Percentiles rank a stretch among this genome's conserved stretches.
phyloP scores from a whole-genome alignment of 1,139 yeast species.

The Wickerhamomyces sp. region DNA sequence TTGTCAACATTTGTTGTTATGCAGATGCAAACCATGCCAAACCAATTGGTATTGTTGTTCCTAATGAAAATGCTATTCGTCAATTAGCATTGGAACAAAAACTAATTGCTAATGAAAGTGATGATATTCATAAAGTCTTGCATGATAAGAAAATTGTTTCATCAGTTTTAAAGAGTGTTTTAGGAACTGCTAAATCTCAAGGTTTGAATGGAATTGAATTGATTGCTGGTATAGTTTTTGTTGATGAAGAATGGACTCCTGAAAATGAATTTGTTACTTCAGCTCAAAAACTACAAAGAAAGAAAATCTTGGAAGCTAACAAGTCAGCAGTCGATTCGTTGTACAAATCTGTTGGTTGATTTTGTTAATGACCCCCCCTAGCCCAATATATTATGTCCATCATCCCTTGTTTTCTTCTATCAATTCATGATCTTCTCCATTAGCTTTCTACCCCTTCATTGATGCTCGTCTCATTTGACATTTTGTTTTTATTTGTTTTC shows the following conservation, averaged over 20 bases:
- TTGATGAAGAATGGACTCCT: conserved; percentile 97
- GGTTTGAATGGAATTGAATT: conserved; percentile 87
- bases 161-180: conserved; percentile 53
- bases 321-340: conserved; percentile 54
- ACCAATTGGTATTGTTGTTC: conserved; percentile 89
- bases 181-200: conserved; percentile 72
- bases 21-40: conserved; percentile 60
- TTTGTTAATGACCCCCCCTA: background rate
- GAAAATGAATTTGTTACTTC: conserved; percentile 90
- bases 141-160: conserved; percentile 52
- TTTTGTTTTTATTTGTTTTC: too few species aligned
- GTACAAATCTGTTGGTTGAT: conserved; percentile 27
- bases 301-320: conserved; percentile 71
- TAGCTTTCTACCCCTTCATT: too few species aligned
- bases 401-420: too few species aligned
- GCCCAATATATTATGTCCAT: background rate
- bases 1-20: conserved; percentile 82
- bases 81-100: conserved; percentile 52
- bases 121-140: conserved; percentile 47
- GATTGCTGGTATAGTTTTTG: conserved; percentile 69
- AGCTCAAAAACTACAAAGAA: conserved; percentile 96
- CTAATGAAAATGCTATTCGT: conserved; percentile 64
- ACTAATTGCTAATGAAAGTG: conserved; percentile 44
- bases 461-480: too few species aligned
- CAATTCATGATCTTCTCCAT: too few species aligned